Percentiles rank a stretch among this genome's conserved stretches.
Conservation (phyloP, 2,329 filamentous ascomycete species). For the Alternaria conjuncta region DNA sequence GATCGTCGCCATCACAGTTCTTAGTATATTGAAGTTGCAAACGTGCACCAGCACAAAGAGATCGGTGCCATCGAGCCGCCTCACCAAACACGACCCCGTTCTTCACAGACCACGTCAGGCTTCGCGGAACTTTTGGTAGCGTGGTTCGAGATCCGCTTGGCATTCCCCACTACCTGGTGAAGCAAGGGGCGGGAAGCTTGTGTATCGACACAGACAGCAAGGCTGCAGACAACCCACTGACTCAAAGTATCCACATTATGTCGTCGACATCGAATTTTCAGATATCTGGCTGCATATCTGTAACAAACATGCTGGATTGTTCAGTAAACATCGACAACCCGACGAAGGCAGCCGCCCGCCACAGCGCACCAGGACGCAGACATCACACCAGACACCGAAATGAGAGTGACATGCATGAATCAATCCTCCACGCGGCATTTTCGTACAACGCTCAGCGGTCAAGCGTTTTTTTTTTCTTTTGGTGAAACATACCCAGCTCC, state of each 20-base stretch:
- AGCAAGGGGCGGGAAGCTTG: constrained; percentile 2
- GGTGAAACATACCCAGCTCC: not conserved
- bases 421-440: not conserved
- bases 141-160: not conserved
- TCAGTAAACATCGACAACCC: not conserved
- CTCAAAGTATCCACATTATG: not conserved
- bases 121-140: not conserved
- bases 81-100: not conserved
- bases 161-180: not conserved
- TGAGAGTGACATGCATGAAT: constrained; percentile 1
- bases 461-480: not conserved
- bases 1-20: not conserved
- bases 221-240: not conserved
- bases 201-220: not conserved
- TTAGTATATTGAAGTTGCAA: not conserved
- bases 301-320: not conserved
- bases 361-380: not conserved
- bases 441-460: not conserved
- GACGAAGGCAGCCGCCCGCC: not conserved
- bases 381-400: not conserved
- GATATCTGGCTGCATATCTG: not conserved
- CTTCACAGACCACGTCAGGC: not conserved
- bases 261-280: not conserved
- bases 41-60: not conserved
- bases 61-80: not conserved